phyloP scores from a whole-genome alignment of 305 asterid species.

The Fraxinus angustifolia region DNA sequence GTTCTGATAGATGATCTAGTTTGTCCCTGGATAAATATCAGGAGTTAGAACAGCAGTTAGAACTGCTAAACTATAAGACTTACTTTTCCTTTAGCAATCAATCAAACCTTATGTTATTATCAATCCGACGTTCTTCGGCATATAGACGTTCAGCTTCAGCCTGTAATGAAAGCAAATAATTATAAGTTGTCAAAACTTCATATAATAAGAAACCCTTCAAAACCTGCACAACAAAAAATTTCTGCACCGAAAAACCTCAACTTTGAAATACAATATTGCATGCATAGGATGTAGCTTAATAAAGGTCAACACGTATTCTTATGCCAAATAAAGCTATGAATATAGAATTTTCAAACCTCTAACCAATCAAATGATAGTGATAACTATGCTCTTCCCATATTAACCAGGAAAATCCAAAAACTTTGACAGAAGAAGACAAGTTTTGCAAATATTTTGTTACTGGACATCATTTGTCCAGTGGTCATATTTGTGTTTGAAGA shows the following conservation, averaged over 20 bases:
- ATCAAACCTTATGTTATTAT: constrained; percentile 63
- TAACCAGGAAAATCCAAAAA: not conserved
- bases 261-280: not conserved
- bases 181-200: not conserved
- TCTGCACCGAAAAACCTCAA: not conserved
- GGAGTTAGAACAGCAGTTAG: constrained; percentile 27
- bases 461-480: not conserved
- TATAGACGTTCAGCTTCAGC: constrained; percentile 47
- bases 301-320: not conserved
- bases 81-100: constrained; percentile 6
- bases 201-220: not conserved
- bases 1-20: constrained; percentile 47
- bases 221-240: not conserved
- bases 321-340: not conserved
- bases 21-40: constrained; percentile 52
- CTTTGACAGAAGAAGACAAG: not conserved
- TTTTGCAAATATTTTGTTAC: not conserved
- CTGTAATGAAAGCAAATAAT: constrained; percentile 40
- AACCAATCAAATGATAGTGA: not conserved
- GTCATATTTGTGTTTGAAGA: not conserved
- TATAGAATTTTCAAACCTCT: not conserved
- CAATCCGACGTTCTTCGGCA: constrained; percentile 56
- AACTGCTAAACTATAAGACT: constrained; percentile 18
- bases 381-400: not conserved
- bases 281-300: not conserved